Percentiles rank a stretch among this genome's conserved stretches.
phyloP scores from a whole-genome alignment of 2,329 filamentous ascomycete species.

The Fusarium foetens region DNA sequence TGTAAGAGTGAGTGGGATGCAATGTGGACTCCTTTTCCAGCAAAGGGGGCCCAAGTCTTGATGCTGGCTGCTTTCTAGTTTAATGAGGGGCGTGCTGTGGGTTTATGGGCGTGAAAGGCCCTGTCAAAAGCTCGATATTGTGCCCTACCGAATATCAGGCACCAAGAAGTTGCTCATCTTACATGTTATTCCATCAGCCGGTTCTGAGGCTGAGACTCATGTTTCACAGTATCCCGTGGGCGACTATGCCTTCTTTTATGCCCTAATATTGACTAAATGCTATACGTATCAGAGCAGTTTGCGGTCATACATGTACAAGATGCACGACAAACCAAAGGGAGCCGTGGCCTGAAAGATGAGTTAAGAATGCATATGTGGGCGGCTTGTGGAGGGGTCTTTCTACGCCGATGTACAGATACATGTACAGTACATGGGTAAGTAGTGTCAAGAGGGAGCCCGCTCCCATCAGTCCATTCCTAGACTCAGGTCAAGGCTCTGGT shows the following conservation, averaged over 20 bases:
- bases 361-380: constrained; percentile 32
- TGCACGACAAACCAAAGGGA: constrained; percentile 13
- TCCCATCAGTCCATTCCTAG: constrained; percentile 33
- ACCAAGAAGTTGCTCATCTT: constrained; percentile 25
- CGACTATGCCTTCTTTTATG: constrained; percentile 7
- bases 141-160: constrained; percentile 32
- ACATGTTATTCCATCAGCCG: neutral
- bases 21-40: constrained; percentile 37
- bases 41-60: constrained; percentile 35
- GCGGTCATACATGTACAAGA: constrained; percentile 15
- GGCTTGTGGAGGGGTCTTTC: constrained; percentile 32
- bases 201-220: constrained; percentile 34
- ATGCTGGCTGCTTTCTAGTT: constrained; percentile 33
- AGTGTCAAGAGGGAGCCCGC: constrained; percentile 27
- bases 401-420: constrained; percentile 20
- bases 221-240: constrained; percentile 20
- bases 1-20: constrained; percentile 38
- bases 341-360: constrained; percentile 36
- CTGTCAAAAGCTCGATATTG: constrained; percentile 28
- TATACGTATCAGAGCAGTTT: neutral
- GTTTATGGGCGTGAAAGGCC: constrained; percentile 27
- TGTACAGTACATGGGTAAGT: constrained; percentile 7
- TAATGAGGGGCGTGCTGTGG: constrained; percentile 39
- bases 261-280: neutral
- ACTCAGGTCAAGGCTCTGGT: constrained; percentile 15